Base-by-base conservation (phyloP, 345 rosid genomes). In the Zanthoxylum bungeanum region DNA sequence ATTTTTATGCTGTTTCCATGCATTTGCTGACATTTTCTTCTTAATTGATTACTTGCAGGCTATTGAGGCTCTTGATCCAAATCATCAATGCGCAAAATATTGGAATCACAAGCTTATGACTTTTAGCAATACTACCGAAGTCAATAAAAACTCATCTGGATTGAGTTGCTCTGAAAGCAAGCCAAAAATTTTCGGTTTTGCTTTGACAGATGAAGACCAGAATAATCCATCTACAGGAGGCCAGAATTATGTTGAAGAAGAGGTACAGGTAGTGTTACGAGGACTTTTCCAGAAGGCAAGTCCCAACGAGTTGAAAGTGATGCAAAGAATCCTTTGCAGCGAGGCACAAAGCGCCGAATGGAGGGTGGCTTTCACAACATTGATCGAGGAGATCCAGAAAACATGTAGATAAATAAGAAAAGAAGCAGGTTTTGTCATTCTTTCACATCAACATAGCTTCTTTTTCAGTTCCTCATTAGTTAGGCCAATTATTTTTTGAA, bases 11-110 rank as follows among this genome's bases (percentile, higher is more conserved):
- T 70, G 31, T 47, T n/a, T 46, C 59, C 27, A 33, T 59, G 22
- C 7, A 22, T 70, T 12, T 63, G 58, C 33, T 11, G 7, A 53
- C 51, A 63, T 27, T 33, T 60, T 22, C 5, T 70, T 73, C 66
- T 51, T n/a, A 16, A 30, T 4, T 59, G 36, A 40, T 74, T 71
- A 12, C 47, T 80, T 27, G 36, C 86, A 94, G 98, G 85, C 77
- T 30, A 75, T 94, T 1, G 98, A 91, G 87, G 88, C 90, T 72
- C 92, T 91, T 47, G 98, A 94, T 77, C 89, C 91, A 1, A 75
- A 79, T 75, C 97, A 85, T 75, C 88, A 76, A 40, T 81, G 90
- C 53, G 68, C 31, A 46, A 95, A 89, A 72, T 94, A 94, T 79
- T 94, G 98, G 98, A 82, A 77, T 71, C 73, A 86, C 67, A 89